A percentile compares a stretch with the other conserved stretches of the same genome.
phyloP scores from a whole-genome alignment of 768 basidiomycete species.

The Amanita fuliginea region DNA sequence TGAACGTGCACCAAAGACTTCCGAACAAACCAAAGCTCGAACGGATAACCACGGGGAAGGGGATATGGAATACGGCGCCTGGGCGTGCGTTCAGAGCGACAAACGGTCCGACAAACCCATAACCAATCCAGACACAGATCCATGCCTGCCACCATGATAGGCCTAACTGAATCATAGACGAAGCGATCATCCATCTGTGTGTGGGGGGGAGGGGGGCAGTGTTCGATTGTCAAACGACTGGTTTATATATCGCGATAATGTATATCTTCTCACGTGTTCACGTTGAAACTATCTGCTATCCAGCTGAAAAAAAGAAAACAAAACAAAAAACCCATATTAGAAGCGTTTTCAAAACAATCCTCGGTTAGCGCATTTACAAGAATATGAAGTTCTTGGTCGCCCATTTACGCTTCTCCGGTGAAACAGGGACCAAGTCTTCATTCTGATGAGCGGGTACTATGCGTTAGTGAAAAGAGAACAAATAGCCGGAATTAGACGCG shows the following conservation, averaged over 20 bases:
- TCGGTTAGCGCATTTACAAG: conserved; percentile 30
- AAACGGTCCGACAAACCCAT: conserved; percentile 51
- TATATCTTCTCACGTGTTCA: conserved; percentile 50
- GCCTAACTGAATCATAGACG: conserved; percentile 61
- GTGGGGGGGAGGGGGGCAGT: neutral
- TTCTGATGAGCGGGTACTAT: conserved; percentile 37
- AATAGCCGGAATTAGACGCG: conserved; percentile 11
- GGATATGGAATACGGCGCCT: conserved; percentile 68
- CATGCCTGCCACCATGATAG: conserved; percentile 82
- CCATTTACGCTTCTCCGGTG: conserved; percentile 56
- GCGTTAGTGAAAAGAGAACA: no score
- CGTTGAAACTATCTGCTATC: conserved; percentile 74
- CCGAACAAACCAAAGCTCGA: conserved; percentile 77
- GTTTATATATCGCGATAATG: no score
- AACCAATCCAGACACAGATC: conserved; percentile 68
- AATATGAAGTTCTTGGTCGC: conserved; percentile 51
- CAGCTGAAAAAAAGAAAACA: conserved; percentile 30
- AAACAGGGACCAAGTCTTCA: conserved; percentile 63
- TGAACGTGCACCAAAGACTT: conserved; percentile 70
- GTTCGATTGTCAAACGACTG: no score
- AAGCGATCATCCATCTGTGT: conserved; percentile 63
- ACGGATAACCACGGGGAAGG: conserved; percentile 64
- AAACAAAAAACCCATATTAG: no score
- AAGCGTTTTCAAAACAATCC: neutral
- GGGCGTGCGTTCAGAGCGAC: conserved; percentile 70